These are phyloP conservation scores for Cladobotryum protrusum DNA, from an alignment of 2,329 filamentous ascomycete genomes.

Conservation along the genomic window DNA sequence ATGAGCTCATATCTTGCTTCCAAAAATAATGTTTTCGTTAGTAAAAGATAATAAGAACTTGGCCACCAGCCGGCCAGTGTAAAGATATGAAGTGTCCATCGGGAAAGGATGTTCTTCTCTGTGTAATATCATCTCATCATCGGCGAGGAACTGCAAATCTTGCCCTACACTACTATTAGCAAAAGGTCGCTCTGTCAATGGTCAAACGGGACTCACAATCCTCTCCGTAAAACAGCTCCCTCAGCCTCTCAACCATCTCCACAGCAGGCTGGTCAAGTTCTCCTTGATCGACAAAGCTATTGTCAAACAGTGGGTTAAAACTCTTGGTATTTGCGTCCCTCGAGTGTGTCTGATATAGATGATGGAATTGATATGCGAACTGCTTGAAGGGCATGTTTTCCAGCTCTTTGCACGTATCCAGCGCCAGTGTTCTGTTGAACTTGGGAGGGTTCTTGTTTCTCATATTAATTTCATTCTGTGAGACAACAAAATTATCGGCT, in stretches of 20 bases:
- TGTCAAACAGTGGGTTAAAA: conserved; percentile 51
- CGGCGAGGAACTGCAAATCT: conserved; percentile 37
- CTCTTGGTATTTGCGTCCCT: conserved; percentile 42
- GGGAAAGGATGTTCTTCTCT: conserved; percentile 40
- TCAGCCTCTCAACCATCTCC: conserved; percentile 41
- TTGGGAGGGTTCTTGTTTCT: conserved; percentile 30
- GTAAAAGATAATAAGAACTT: conserved; percentile 51
- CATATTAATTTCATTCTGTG: conserved; percentile 44
- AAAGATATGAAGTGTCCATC: conserved; percentile 42
- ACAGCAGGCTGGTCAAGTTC: conserved; percentile 42
- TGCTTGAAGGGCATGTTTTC: conserved; percentile 56
- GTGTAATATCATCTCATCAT: conserved; percentile 41
- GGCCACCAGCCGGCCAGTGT: conserved; percentile 47
- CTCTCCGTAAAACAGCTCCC: conserved; percentile 36
- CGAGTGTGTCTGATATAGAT: conserved; percentile 52
- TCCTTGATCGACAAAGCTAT: conserved; percentile 32
- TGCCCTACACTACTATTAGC: conserved; percentile 23
- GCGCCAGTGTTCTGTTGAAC: conserved; percentile 38
- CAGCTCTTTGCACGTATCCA: conserved; percentile 43
- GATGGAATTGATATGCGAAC: conserved; percentile 55
- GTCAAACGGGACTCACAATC: conserved; percentile 35
- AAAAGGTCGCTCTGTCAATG: neutral
- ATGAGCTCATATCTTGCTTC: conserved; percentile 18
- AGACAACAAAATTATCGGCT: conserved; percentile 45
- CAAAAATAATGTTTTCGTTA: conserved; percentile 44